Base-by-base conservation (phyloP, 495 filamentous ascomycete genomes). In the Tetracladium setigerum region DNA sequence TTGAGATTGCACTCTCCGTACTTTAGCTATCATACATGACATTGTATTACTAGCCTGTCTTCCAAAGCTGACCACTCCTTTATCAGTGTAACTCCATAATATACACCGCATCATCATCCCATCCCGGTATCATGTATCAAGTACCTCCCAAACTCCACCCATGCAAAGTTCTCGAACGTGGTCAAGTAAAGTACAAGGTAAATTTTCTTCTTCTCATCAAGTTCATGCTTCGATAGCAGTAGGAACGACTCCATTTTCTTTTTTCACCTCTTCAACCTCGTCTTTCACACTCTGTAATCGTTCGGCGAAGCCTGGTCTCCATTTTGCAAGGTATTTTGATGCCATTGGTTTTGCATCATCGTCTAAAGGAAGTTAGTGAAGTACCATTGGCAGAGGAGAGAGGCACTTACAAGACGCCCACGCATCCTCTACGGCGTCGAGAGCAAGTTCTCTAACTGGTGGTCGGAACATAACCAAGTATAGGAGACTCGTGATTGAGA, bases 391-490 rank as follows among this genome's bases (percentile, higher is more conserved):
- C 48, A 10, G 37, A 16, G 7, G 30, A 41, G 18, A 43, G 36
- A 38, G 15, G 42, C 46, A 68, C 79, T 70, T 67, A 86, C 85
- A 86, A 38, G 83, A 87, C 40, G 76, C 73, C 79, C 91, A 97
- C 34, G 97, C 79, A 53, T 89, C 86, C 59, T 89, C 85, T 16
- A 96, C 65, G 0, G 81, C 80, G 59, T 95, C 86, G 17, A 98
- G 64, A 46, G 83, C 86, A 47, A 89, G 76, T 39, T 89, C 82
- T 55, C 83, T 78, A 0, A 83, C 86, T 1, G 92, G 92, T 19
- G 89, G 88, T 46, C 86, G 74, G 67, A 91, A 81, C 76, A 95
- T 83, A 22, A 88, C 77, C 55, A 96, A 61, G 60, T 95, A 96
- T 55, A 71, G 57, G 50, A 76, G 56, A 42, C 64, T 76, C 18